Evolutionary conservation across 2,329 filamentous ascomycete species (phyloP), one percentile per base, ranked within the genome.

Genomic region (Rutstroemia sp.): DNA sequence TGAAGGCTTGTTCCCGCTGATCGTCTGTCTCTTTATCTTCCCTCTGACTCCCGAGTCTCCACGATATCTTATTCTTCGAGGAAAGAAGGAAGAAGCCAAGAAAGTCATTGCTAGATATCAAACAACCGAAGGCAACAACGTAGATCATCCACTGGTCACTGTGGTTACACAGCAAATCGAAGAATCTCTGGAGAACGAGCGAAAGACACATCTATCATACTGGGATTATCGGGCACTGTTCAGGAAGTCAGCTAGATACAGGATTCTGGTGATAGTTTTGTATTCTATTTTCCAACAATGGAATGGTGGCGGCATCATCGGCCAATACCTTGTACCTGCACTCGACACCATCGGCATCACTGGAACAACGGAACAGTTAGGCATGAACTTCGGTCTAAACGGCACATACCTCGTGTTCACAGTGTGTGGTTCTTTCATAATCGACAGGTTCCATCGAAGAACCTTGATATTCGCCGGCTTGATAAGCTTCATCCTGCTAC

Each of bases 161-260:
- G 61, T 61, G 17, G 60, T 66, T n/a, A 58, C 67, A 12, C 61
- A 60, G 14, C 64, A 68, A 68, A 66, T 69, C 23, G 65, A 70
- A 25, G 66, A 65, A 5, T 68, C 68, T 1, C 53, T 67, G 8
- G 57, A 59, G 8, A 57, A 48, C 12, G 55, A 23, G 59, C 16
- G 54, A 48, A 27, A 63, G 62, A 9, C 61, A 54, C 25, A 61
- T 60, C 23, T 69, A 66, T 21, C 69, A 73, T 61, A 70, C 69
- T 77, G 74, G 71, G 74, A 77, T 58, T 77, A 72, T 60, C 70
- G 73, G 6, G 72, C 74, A 40, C 77, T 78, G 62, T 72, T 76
- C 63, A 76, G 72, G 14, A 73, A 70, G 60, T 61, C 69, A 1
- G 75, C 73, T 12, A 65, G 72, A 40, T 78, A 72, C 60, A 70